phyloP scores from a whole-genome alignment of 768 basidiomycete genomes.

The Rhizopogon roseolus region DNA sequence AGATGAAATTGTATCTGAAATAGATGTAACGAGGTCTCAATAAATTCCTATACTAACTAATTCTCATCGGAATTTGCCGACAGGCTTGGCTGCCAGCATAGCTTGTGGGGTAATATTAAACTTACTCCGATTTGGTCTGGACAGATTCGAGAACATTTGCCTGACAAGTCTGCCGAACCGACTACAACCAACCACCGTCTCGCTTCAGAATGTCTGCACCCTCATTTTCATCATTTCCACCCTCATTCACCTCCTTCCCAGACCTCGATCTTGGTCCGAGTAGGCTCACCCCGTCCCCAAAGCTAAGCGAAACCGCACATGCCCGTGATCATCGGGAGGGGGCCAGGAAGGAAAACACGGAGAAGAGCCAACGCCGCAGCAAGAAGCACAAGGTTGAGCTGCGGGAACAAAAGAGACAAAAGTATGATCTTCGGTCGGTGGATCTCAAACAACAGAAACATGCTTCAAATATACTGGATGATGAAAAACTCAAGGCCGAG shows the following conservation, averaged over 20 bases:
- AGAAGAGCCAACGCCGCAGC: conserved; percentile 16
- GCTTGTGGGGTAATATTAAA: background rate
- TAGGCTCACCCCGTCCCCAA: conserved; percentile 14
- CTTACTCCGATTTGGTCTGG: background rate
- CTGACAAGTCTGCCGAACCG: too few relatives aligned
- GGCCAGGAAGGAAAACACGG: conserved; percentile 9
- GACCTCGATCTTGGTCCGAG: conserved; percentile 47
- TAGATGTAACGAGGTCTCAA: conserved; percentile 1
- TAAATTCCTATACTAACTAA: too few relatives aligned
- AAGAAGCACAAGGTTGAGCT: conserved; percentile 13
- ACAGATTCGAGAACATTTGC: too few relatives aligned
- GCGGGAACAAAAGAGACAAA: conserved; percentile 26
- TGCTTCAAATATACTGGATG: conserved; percentile 16
- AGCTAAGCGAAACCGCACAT: conserved; percentile 13
- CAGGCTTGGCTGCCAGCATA: background rate
- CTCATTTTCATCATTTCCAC: conserved; percentile 59
- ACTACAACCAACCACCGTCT: background rate
- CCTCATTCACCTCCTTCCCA: conserved; percentile 69
- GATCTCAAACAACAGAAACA: conserved; percentile 18
- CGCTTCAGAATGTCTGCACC: conserved; percentile 39
- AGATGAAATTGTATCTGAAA: background rate
- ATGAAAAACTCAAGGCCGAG: conserved; percentile 27
- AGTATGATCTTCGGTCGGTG: conserved; percentile 16
- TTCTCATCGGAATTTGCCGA: conserved; percentile 1
- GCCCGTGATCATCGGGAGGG: conserved; percentile 6